phyloP scores from a whole-genome alignment of 495 filamentous ascomycete species.

The Neurospora sublineolata region DNA sequence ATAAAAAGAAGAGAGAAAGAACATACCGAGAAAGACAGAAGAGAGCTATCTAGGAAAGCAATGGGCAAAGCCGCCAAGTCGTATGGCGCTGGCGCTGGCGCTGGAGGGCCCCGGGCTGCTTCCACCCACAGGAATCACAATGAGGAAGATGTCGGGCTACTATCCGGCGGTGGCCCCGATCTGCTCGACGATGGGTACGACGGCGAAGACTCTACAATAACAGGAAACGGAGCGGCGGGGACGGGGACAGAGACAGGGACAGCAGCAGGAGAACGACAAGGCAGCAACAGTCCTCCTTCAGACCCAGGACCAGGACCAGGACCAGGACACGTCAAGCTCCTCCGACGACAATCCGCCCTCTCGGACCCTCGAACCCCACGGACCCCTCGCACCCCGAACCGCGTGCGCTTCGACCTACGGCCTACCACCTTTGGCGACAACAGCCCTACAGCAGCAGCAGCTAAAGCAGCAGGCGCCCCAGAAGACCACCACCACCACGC shows the following conservation, averaged over 20 bases:
- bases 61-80: constrained; percentile 26
- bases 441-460: constrained; percentile 4
- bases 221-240: constrained; percentile 18
- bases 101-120: neutral
- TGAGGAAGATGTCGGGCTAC: constrained; percentile 36
- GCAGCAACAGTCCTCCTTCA: neutral
- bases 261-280: neutral
- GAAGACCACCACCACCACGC: constrained; percentile 29
- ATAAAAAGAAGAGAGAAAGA: neutral
- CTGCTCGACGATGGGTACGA: constrained; percentile 15
- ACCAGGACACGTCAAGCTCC: neutral
- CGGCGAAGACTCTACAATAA: constrained; percentile 21
- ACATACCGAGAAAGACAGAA: neutral
- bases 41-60: neutral
- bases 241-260: too few relatives aligned
- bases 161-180: constrained; percentile 21
- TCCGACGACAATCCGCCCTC: neutral
- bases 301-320: neutral
- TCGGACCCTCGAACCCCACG: constrained; percentile 23
- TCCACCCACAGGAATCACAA: constrained; percentile 3
- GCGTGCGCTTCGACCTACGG: constrained; percentile 79
- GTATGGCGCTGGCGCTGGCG: constrained; percentile 18
- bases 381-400: constrained; percentile 67
- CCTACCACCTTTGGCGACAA: constrained; percentile 28
- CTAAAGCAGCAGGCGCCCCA: constrained; percentile 6